A percentile compares a stretch with the other conserved stretches of the same genome.
Evolutionary conservation across 2,329 filamentous ascomycete species (phyloP).

Genomic region (Sporothrix globosa): DNA sequence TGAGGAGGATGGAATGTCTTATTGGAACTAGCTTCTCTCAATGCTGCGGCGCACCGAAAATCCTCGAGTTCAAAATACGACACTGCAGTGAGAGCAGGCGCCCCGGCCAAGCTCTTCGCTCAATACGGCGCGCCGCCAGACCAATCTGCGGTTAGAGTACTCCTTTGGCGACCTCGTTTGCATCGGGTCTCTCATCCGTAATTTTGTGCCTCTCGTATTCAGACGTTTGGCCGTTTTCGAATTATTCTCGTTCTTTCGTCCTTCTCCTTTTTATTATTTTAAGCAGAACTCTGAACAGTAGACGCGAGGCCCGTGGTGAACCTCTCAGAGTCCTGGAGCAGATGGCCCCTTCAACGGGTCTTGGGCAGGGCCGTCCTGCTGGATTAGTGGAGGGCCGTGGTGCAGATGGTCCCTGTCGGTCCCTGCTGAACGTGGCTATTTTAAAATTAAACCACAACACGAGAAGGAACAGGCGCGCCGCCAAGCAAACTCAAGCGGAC

Average conservation of each 20-base stretch:
- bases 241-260: background rate
- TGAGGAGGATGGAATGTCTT: background rate
- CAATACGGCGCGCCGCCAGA: background rate
- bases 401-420: background rate
- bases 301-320: background rate
- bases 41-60: background rate
- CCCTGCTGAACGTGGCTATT: conserved; percentile 8
- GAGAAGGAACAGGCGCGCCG: conserved; percentile 1
- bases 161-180: background rate
- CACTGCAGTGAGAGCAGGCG: background rate
- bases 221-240: too few species aligned
- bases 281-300: background rate
- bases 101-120: background rate
- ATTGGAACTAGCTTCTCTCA: background rate
- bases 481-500: background rate
- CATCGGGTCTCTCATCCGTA: too few species aligned
- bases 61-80: conserved; percentile 13
- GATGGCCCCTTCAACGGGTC: background rate
- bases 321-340: background rate
- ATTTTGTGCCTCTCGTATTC: background rate
- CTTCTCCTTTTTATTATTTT: background rate
- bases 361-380: background rate
- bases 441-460: conserved; percentile 21
- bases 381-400: too few species aligned
- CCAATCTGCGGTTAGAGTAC: background rate